Evolutionary conservation across 257 asterid genomes (phyloP), one percentile per base, ranked within the genome.

Genomic region (Nicotiana obtusifolia): DNA sequence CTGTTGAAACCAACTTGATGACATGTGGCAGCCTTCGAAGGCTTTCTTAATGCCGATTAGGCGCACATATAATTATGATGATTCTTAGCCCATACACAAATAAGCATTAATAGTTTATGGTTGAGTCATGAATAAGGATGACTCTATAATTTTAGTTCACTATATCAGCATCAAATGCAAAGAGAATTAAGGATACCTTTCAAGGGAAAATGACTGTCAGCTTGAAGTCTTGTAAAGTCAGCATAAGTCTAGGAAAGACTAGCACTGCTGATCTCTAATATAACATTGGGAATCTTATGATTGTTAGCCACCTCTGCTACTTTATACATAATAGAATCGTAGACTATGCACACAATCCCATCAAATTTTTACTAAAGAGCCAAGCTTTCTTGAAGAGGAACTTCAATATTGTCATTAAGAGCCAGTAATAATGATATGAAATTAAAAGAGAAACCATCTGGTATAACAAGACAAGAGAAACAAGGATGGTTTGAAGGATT

Each of bases 281-380:
- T 76, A 3, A 90, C 78, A 2, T 86, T 83, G 0, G 91, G 91
- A 77, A 91, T 66, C 44, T 80, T 76, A 1, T 90, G 71, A 19
- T 64, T 17, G 5, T 4, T 19, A 0, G 90, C 93, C 35, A 85
- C 88, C 0, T 7, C 69, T 16, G 84, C 89, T 0, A 68, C 87
- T 71, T 87, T 90, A 16, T 35, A 49, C 95, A 90, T 85, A 19
- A 90, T 71, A 1, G 81, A 19, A 81, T 91, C 95, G n/a, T 88
- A 86, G n/a, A 91, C 84, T 1, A 91, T 66, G 53, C 90, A 83
- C 0, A 76, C 77, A 5, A 88, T 81, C 0, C 35, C 35, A 47
- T 6, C 17, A 47, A 59, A 79, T 28, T 66, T 47, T 5, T 61
- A 11, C 82, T 86, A 24, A 11, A 24, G 65, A 7, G 31, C 80